Base-by-base conservation (phyloP, 2,329 filamentous ascomycete genomes). In the Cercospora sojina region DNA sequence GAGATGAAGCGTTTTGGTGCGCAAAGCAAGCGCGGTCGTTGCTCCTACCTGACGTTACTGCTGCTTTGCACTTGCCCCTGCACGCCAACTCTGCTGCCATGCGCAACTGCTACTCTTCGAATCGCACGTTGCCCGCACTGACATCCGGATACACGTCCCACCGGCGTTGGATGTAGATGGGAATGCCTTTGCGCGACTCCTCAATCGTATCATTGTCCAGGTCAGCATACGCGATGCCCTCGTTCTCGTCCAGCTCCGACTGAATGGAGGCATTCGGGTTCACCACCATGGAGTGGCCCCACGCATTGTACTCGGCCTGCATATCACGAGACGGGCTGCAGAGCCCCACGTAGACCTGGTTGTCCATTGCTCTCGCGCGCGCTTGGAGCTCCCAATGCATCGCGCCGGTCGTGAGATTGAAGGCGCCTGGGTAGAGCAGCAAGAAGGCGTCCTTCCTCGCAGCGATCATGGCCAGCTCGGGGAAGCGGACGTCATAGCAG, bases 111-210 rank as follows among this genome's bases (percentile, higher is more conserved):
- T 62, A 78, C 62, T 77, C 77, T 32, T 76, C 73, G 61, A 72
- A 77, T 57, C 71, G 74, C 18, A 78, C 74, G 64, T 78, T 75
- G 2, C 86, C 89, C 74, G 86, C 80, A 74, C 88, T 93, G 32
- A 99, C 88, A 83, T 99, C 93, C 0, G 92, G 91, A 79, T 99
- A 99, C 20, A 99, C 90, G 79, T 99, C 95, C 77, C 97, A 99
- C 71, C 95, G 84, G 74, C 95, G 86, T 84, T 99, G 95, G 18
- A 85, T 86, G 74, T 89, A 88, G 62, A 98, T 83, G 2, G 95
- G 95, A 72, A 99, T 97, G 5, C 90, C 90, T 78, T 86, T 92
- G 77, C 94, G 87, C 55, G 89, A 87, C 80, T 91, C 88, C 64
- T 88, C 86, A 72, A 98, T 91, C 74, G 84, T 86, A 10, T 85